Evolutionary conservation across 176 grass and related monocot genomes (phyloP).

Genomic region (Saccharum spontaneum): DNA sequence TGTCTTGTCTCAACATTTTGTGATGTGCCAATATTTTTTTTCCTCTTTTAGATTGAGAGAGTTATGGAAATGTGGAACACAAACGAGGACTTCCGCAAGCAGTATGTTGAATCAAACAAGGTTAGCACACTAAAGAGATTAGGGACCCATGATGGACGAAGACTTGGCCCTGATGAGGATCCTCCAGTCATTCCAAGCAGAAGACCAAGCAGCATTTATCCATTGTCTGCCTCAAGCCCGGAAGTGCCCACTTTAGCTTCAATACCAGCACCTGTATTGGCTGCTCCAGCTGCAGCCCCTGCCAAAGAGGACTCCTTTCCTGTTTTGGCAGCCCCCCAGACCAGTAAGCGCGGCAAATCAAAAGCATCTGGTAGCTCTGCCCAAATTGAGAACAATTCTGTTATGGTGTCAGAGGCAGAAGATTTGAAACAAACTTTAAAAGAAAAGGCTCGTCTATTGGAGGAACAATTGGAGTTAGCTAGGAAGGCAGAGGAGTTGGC

Average conservation of each 20-base stretch:
- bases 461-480: slow-evolving; percentile 46
- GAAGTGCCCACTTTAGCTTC: slow-evolving; percentile 1
- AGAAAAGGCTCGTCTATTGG: slow-evolving; percentile 30
- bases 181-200: slow-evolving; percentile 62
- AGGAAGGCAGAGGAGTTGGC: slow-evolving; percentile 51
- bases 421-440: slow-evolving; percentile 43
- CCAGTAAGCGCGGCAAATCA: slow-evolving; percentile 41
- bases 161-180: slow-evolving; percentile 71
- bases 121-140: slow-evolving; percentile 76
- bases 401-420: slow-evolving; percentile 26
- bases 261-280: slow-evolving; percentile 33
- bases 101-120: slow-evolving; percentile 80
- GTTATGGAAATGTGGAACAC: slow-evolving; percentile 74
- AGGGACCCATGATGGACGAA: slow-evolving; percentile 78
- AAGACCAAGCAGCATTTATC: slow-evolving; percentile 45
- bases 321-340: slow-evolving; percentile 33
- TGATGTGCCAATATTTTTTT: background rate
- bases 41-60: slow-evolving; percentile 51
- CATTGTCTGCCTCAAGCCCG: slow-evolving; percentile 17
- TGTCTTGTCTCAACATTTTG: slow-evolving; percentile 16
- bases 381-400: slow-evolving; percentile 20
- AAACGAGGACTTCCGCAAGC: slow-evolving; percentile 68
- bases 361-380: slow-evolving; percentile 42
- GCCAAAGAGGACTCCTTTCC: slow-evolving; percentile 51
- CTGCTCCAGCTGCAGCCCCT: slow-evolving; percentile 21